Percentiles rank a stretch among this genome's conserved stretches.
Evolutionary conservation across 805 yeast species (phyloP).

Genomic region (Candida berthetii): DNA sequence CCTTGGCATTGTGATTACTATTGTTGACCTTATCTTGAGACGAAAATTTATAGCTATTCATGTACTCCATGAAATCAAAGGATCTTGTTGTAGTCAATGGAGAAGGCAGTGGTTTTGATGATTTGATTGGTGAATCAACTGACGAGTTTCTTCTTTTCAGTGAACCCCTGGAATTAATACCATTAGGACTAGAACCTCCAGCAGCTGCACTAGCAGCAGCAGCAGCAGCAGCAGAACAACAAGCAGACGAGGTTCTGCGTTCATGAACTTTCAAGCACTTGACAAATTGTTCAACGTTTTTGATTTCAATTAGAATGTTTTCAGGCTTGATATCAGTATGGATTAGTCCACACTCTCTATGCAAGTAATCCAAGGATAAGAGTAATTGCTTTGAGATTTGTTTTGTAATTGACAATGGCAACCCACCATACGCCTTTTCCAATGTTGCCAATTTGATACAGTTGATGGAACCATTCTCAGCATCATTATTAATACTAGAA

Average conservation of each 20-base stretch:
- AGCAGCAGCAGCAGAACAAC: neutral
- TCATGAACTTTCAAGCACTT: slow-evolving; percentile 1
- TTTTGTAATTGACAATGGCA: slow-evolving; percentile 48
- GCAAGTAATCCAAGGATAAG: slow-evolving; percentile 51
- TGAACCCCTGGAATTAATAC: slow-evolving; percentile 12
- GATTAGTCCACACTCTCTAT: slow-evolving; percentile 55
- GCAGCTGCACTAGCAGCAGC: neutral
- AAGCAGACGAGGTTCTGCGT: neutral
- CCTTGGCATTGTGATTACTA: neutral
- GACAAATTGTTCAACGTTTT: slow-evolving; percentile 47
- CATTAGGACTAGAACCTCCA: too few species aligned
- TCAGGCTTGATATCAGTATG: slow-evolving; percentile 79
- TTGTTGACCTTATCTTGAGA: too few species aligned
- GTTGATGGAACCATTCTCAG: too few species aligned
- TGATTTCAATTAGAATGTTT: slow-evolving; percentile 51
- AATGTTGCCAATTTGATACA: slow-evolving; percentile 24
- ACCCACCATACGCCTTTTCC: slow-evolving; percentile 41
- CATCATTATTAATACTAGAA: too few species aligned
- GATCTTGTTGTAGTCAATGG: slow-evolving; percentile 26
- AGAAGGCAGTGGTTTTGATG: slow-evolving; percentile 43
- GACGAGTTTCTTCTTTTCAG: slow-evolving; percentile 18
- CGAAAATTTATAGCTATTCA: neutral
- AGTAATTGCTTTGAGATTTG: slow-evolving; percentile 52
- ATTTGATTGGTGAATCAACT: slow-evolving; percentile 16
- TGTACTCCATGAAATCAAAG: slow-evolving; percentile 2